Percentiles rank a stretch among this genome's conserved stretches.
Conservation (phyloP, 1,139 yeast species). For the Meyerozyma guilliermondii region DNA sequence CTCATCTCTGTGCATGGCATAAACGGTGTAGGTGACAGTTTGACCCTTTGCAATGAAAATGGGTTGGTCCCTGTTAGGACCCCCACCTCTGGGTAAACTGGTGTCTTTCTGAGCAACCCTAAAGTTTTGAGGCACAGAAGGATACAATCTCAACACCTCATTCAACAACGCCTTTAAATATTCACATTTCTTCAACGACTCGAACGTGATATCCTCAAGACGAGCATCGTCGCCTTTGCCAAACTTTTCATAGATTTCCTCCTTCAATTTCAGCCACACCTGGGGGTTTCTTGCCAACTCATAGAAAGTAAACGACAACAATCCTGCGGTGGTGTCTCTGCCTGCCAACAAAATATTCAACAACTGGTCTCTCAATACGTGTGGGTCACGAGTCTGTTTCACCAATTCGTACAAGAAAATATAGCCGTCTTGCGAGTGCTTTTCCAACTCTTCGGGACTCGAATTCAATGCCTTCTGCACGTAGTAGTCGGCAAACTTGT, state of each 20-base stretch:
- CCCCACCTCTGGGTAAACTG: constrained; percentile 50
- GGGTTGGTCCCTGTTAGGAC: constrained; percentile 37
- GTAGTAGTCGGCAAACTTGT: constrained; percentile 27
- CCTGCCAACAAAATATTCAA: constrained; percentile 44
- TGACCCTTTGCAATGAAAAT: constrained; percentile 44
- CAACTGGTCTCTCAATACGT: constrained; percentile 38
- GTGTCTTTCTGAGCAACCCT: constrained; percentile 43
- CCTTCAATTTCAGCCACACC: constrained; percentile 28
- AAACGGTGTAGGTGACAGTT: constrained; percentile 38
- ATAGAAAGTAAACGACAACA: constrained; percentile 35
- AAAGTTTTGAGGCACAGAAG: constrained; percentile 51
- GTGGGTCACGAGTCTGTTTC: constrained; percentile 40
- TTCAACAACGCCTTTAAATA: constrained; percentile 45
- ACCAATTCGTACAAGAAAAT: constrained; percentile 42
- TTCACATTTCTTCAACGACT: constrained; percentile 44
- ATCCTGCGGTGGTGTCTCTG: constrained; percentile 45
- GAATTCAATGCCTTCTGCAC: constrained; percentile 18
- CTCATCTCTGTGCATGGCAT: constrained; percentile 41
- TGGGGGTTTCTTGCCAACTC: constrained; percentile 40
- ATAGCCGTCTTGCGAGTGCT: constrained; percentile 31
- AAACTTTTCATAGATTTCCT: constrained; percentile 26
- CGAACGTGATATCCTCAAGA: constrained; percentile 36
- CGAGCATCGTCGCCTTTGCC: constrained; percentile 31
- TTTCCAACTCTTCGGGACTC: constrained; percentile 29
- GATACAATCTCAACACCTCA: constrained; percentile 51